Evolutionary conservation across 129 eudicot genomes (phyloP).

Genomic region (Erigeron canadensis): DNA sequence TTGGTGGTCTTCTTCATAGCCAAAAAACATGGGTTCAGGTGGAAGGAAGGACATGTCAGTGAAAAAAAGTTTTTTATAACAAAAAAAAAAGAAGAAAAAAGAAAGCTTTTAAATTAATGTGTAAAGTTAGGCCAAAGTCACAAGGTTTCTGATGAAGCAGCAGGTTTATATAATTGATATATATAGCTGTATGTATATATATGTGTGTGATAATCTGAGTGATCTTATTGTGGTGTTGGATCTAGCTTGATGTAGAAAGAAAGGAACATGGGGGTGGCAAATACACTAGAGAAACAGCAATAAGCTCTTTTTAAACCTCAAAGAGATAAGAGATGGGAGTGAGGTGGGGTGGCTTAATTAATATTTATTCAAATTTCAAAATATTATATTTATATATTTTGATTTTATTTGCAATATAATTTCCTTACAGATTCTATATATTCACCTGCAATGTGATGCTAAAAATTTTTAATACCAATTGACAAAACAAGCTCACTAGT

Average conservation of each 20-base stretch:
- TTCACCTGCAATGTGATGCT: slow-evolving; percentile 49
- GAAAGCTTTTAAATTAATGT: background rate
- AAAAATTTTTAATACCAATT: slow-evolving; percentile 17
- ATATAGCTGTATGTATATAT: no score
- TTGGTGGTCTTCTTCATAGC: slow-evolving; percentile 55
- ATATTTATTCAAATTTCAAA: no score
- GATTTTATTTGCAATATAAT: slow-evolving; percentile 24
- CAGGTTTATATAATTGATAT: slow-evolving; percentile 9
- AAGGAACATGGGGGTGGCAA: slow-evolving; percentile 57
- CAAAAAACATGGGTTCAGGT: slow-evolving; percentile 59
- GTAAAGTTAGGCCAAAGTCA: slow-evolving; percentile 41
- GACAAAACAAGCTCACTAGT: slow-evolving; percentile 33
- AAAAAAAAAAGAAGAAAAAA: slow-evolving; percentile 8
- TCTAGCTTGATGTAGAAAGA: slow-evolving; percentile 41
- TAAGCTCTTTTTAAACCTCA: slow-evolving; percentile 42
- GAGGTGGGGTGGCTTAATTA: slow-evolving; percentile 22
- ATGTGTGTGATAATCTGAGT: slow-evolving; percentile 21
- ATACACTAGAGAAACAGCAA: slow-evolving; percentile 51
- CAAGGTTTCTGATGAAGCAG: slow-evolving; percentile 27
- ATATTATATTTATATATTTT: slow-evolving; percentile 19
- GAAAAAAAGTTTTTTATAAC: background rate
- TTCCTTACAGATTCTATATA: slow-evolving; percentile 37
- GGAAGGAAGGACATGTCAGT: slow-evolving; percentile 58
- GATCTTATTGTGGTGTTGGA: slow-evolving; percentile 45
- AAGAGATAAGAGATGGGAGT: slow-evolving; percentile 36